These are phyloP conservation scores for Chytriomyces confervae DNA, from an alignment of 192 early-diverging fungal genomes.

Conservation along the genomic window DNA sequence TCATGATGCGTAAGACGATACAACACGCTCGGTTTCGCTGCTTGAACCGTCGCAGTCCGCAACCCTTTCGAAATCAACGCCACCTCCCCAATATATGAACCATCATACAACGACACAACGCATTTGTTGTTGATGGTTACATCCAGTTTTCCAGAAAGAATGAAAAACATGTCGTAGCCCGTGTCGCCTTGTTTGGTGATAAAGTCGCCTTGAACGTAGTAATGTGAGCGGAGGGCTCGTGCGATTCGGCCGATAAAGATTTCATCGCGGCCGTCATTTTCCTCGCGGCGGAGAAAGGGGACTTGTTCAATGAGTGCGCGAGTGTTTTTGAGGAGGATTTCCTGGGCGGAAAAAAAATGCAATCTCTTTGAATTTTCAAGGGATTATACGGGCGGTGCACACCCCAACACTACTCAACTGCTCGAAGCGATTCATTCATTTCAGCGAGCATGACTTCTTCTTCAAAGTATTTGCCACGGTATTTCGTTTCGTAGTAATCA, in stretches of 20 bases:
- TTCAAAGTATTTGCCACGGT: constrained; percentile 26
- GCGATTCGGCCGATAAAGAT: constrained; percentile 52
- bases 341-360: no score
- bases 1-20: constrained; percentile 12
- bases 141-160: constrained; percentile 34
- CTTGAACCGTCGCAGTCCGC: constrained; percentile 3
- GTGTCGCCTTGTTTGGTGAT: constrained; percentile 33
- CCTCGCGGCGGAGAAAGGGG: constrained; percentile 47
- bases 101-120: constrained; percentile 30
- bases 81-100: constrained; percentile 38
- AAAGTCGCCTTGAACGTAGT: constrained; percentile 33
- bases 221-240: constrained; percentile 26
- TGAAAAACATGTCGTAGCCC: constrained; percentile 38
- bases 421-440: constrained; percentile 22
- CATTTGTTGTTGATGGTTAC: constrained; percentile 23
- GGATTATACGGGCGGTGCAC: no score
- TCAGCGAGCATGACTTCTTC: constrained; percentile 7
- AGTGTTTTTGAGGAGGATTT: constrained; percentile 53
- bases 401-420: no score
- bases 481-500: constrained; percentile 22
- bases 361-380: no score
- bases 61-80: constrained; percentile 1
- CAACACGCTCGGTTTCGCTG: neutral
- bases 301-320: constrained; percentile 48
- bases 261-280: constrained; percentile 50